Base-by-base conservation (phyloP, 2,329 filamentous ascomycete species). In the Calonectria hawksworthii region DNA sequence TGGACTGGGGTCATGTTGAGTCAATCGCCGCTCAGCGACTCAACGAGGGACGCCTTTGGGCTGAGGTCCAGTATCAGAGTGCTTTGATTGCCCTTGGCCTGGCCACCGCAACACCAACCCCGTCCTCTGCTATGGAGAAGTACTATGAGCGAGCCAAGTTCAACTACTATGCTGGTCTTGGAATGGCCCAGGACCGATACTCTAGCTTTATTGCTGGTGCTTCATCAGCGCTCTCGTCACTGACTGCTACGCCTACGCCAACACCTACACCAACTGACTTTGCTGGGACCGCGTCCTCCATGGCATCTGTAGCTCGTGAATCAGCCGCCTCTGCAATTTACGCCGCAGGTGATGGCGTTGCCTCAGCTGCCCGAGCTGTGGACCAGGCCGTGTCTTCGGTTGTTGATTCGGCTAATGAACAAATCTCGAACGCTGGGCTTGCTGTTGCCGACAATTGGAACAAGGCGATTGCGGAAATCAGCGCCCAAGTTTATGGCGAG, bases 151-250 rank as follows among this genome's bases (percentile, higher is more conserved):
- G 89, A 86, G 93, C 90, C 59, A 90, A 89, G 78, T 85, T 89
- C 78, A 90, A 92, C 81, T 96, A 96, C 84, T 96, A 95, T 79
- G 93, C 95, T 76, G 94, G 93, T 14, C 85, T 97, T 30, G 95
- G 95, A 34, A 84, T 95, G 56, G 95, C 95, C 0, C 94, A 98
- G 80, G 94, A 93, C 54, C 92, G 93, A 47, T 97, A 97, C 83
- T 92, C 93, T 7, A 93, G 93, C 65, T 96, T 97, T 80, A 77
- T 97, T 2, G 89, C 89, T 16, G 92, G 93, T 6, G 95, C 94
- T 10, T 95, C 94, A 13, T 92, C 90, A 44, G 94, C 93, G 26
- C 87, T 95, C 51, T 93, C 91, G 70, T 88, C 88, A 2, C 74
- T 89, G 50, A 90, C 89, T 0, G 92, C 92, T 9, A 91, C 91